Conservation (phyloP, 345 rosid species). For the Heritiera littoralis region DNA sequence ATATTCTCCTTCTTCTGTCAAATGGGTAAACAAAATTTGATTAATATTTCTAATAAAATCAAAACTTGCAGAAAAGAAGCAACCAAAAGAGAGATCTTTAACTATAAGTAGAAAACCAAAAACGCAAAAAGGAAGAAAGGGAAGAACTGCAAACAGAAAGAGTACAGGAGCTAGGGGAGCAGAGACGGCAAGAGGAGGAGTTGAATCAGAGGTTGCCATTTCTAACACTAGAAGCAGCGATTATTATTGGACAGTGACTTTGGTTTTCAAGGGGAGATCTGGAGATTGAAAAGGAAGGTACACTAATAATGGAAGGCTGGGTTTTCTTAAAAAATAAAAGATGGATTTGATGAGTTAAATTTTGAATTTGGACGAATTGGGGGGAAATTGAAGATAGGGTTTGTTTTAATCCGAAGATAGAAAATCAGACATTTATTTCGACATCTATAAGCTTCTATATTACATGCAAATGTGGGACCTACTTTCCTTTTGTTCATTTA, state of each 20-base stretch:
- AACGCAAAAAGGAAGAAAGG: no score
- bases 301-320: not conserved
- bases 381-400: constrained; percentile 1
- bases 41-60: not conserved
- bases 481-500: not conserved
- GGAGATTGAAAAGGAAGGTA: not conserved
- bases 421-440: not conserved
- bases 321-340: not conserved
- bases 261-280: not conserved
- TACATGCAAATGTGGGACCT: not conserved
- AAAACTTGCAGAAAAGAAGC: not conserved
- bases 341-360: not conserved
- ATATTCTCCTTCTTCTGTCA: constrained; percentile 74
- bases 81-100: not conserved
- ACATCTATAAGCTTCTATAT: not conserved
- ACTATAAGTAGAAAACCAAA: not conserved
- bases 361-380: not conserved
- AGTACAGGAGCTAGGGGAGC: constrained; percentile 52
- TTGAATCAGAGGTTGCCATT: constrained; percentile 66
- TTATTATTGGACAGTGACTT: not conserved
- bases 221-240: not conserved
- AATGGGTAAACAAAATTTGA: not conserved
- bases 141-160: constrained; percentile 15
- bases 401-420: not conserved
- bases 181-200: constrained; percentile 41